Conservation (phyloP, 768 basidiomycete species). For the Podaxis carcinomalis region DNA sequence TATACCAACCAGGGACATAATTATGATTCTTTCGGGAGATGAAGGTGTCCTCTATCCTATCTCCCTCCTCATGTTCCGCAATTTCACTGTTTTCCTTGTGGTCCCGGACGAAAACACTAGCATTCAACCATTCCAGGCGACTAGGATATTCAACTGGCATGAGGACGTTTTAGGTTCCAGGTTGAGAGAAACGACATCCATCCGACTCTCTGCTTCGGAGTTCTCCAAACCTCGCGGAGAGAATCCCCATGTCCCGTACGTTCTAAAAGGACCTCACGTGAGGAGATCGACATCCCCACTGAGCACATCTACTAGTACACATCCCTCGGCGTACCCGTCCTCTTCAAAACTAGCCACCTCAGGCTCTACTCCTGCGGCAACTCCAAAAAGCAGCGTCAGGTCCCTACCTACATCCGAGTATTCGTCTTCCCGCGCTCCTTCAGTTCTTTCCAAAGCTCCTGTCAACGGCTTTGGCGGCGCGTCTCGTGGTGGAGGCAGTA, state of each 20-base stretch:
- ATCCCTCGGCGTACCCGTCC: neutral
- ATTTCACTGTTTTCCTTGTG: constrained; percentile 6
- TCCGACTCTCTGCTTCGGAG: neutral
- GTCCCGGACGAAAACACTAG: neutral
- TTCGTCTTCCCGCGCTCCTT: neutral
- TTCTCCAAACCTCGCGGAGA: no score
- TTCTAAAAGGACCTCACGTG: no score
- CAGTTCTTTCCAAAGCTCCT: neutral
- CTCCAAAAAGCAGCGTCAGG: neutral
- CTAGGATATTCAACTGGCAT: neutral
- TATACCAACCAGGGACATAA: neutral
- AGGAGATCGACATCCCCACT: neutral
- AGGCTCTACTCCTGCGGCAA: neutral
- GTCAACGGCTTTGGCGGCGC: neutral
- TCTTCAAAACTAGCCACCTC: neutral
- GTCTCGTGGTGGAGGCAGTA: neutral
- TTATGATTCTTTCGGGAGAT: constrained; percentile 5
- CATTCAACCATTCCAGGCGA: neutral
- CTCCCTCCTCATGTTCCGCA: constrained; percentile 10
- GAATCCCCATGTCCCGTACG: no score
- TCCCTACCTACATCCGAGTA: neutral
- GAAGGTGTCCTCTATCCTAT: constrained; percentile 4
- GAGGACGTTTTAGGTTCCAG: neutral
- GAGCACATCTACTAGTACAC: neutral
- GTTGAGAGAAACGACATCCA: neutral